Evolutionary conservation across 2,329 filamentous ascomycete species (phyloP).

Genomic region (Lachnellula occidentalis): DNA sequence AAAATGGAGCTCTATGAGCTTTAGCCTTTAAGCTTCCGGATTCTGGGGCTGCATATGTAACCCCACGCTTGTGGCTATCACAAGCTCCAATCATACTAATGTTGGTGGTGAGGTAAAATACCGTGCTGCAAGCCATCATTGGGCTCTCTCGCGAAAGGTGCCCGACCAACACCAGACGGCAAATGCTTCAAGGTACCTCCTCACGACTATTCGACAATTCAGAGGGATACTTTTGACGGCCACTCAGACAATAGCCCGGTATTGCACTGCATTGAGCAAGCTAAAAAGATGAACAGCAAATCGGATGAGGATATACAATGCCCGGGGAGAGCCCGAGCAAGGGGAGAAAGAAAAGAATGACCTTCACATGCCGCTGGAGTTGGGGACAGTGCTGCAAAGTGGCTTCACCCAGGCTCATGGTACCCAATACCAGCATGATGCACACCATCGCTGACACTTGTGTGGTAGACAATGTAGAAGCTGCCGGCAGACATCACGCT

Average conservation of each 20-base stretch:
- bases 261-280: slow-evolving; percentile 1
- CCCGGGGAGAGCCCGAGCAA: not conserved
- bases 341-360: not conserved
- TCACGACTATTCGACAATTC: slow-evolving; percentile 18
- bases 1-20: slow-evolving; percentile 3
- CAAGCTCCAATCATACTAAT: slow-evolving; percentile 8
- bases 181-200: slow-evolving; percentile 15
- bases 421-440: not conserved
- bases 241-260: slow-evolving; percentile 8
- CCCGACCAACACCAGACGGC: slow-evolving; percentile 4
- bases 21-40: slow-evolving; percentile 5
- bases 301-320: not conserved
- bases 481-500: not conserved
- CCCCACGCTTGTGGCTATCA: slow-evolving; percentile 4
- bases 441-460: not conserved
- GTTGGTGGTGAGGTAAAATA: not conserved
- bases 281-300: not conserved
- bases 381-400: not conserved
- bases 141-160: slow-evolving; percentile 9
- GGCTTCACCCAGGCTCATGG: not conserved
- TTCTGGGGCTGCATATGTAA: not conserved
- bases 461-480: not conserved
- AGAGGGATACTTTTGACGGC: not conserved
- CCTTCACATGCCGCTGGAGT: slow-evolving; percentile 1
- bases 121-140: slow-evolving; percentile 12